phyloP scores from a whole-genome alignment of 2,329 filamentous ascomycete species.

The Ceratocystis eucalypticola region DNA sequence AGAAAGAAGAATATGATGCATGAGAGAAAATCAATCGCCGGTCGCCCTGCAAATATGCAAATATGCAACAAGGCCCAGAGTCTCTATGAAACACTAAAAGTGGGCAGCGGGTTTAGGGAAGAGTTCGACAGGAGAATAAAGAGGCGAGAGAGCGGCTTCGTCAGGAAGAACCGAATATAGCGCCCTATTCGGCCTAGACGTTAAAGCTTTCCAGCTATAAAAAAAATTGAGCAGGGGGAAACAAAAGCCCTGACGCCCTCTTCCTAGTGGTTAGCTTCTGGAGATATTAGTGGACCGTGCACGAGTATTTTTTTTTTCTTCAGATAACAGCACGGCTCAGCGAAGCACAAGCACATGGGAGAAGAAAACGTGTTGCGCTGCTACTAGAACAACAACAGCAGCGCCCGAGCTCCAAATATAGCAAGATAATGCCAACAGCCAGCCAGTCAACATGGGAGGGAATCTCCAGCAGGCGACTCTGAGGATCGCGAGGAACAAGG shows the following conservation, averaged over 20 bases:
- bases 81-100: not conserved
- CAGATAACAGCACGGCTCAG: slow-evolving; percentile 5
- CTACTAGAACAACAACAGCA: not conserved
- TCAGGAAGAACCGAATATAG: not conserved
- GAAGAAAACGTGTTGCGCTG: not conserved
- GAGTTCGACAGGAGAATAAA: not conserved
- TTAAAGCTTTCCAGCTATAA: slow-evolving; percentile 2
- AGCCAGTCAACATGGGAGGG: not conserved
- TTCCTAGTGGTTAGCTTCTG: not conserved
- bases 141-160: not conserved
- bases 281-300: not conserved
- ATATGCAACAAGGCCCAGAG: not conserved
- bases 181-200: not conserved
- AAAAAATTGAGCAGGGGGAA: not conserved
- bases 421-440: not conserved
- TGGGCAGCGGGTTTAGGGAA: not conserved
- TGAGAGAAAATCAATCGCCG: not conserved
- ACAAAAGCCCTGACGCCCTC: not conserved
- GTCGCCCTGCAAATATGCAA: not conserved
- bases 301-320: slow-evolving; percentile 8
- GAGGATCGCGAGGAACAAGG: not conserved
- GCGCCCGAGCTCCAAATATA: slow-evolving; percentile 6
- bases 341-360: not conserved
- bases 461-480: not conserved
- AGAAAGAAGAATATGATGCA: not conserved